These are phyloP conservation scores for Nakazawaea pomicola DNA, from an alignment of 805 yeast species.

Conservation along the genomic window DNA sequence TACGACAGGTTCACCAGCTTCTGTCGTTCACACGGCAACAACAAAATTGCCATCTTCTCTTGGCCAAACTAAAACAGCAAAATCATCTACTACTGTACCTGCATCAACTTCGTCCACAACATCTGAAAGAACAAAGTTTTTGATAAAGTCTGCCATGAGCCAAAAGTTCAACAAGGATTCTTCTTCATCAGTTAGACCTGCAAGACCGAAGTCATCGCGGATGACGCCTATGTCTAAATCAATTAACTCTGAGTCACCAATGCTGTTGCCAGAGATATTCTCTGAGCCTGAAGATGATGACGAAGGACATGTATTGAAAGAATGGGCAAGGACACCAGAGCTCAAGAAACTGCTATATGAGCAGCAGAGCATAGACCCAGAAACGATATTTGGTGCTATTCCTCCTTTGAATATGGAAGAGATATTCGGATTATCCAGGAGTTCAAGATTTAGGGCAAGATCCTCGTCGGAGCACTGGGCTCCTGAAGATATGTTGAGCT, in stretches of 20 bases:
- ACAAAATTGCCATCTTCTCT: too few relatives aligned
- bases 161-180: constrained; percentile 21
- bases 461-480: constrained; percentile 51
- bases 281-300: constrained; percentile 54
- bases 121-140: constrained; percentile 17
- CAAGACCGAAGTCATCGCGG: constrained; percentile 2
- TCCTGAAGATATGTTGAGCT: constrained; percentile 38
- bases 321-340: constrained; percentile 63
- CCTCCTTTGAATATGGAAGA: constrained; percentile 67
- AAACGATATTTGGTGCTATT: constrained; percentile 67
- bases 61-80: too few relatives aligned
- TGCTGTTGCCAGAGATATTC: constrained; percentile 37
- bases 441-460: constrained; percentile 48
- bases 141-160: constrained; percentile 29
- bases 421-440: constrained; percentile 46
- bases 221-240: neutral
- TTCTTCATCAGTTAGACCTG: too few relatives aligned
- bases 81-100: constrained; percentile 15
- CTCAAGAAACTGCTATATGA: constrained; percentile 37
- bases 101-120: constrained; percentile 9
- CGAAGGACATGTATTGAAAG: constrained; percentile 40
- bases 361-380: constrained; percentile 58
- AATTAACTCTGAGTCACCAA: too few relatives aligned
- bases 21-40: too few relatives aligned
- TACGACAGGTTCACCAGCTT: too few relatives aligned